Base-by-base conservation (phyloP, 768 basidiomycete genomes). In the Pseudohyphozyma bogoriensis region DNA sequence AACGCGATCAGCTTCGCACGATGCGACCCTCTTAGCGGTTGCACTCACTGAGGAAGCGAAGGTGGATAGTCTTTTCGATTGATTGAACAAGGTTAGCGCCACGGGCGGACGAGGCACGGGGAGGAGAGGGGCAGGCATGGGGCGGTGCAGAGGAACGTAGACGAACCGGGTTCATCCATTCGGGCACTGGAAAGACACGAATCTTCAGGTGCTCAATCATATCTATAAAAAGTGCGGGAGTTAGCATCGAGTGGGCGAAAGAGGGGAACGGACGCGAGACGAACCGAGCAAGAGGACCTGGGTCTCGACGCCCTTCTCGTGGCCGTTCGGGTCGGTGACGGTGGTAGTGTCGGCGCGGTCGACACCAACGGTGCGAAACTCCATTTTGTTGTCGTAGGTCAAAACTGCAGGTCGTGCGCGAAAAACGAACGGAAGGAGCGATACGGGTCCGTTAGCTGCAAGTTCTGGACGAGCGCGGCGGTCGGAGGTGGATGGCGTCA, bases 201-300 rank as follows among this genome's bases (percentile, higher is more conserved):
- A 66, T n/a, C 57, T 66, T 56, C n/a, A 66, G 36, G 18, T 56
- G 33, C 46, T 66, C 65, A 7, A 56, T 56, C 22, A 54, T 8
- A n/a, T 60, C 59, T 35, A 39, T 16, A 36, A 29, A n/a, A 18
- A 31, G 26, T n/a, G 18, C 20, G 31, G 31, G 47, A 18, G 22
- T 50, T n/a, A 28, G 26, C 28, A 22, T 7, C 2, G 13, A 28
- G 2, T 10, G 15, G 20, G 16, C 28, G 20, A 9, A 12, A 29
- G 26, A 15, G 39, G 11, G 6, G 28, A 15, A 31, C 18, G 18
- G 6, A 44, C 26, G 16, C 18, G 18, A 8, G 4, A 28, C 51
- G 12, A 20, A 58, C 50, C 58, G 26, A 63, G 35, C 13, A 55
- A n/a, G 11, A 46, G 55, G 6, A 24, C 36, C 39, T 26, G 13